These are phyloP conservation scores for Xerocomus nothofagi DNA, from an alignment of 1,284 basidiomycete species.

Conservation along the genomic window DNA sequence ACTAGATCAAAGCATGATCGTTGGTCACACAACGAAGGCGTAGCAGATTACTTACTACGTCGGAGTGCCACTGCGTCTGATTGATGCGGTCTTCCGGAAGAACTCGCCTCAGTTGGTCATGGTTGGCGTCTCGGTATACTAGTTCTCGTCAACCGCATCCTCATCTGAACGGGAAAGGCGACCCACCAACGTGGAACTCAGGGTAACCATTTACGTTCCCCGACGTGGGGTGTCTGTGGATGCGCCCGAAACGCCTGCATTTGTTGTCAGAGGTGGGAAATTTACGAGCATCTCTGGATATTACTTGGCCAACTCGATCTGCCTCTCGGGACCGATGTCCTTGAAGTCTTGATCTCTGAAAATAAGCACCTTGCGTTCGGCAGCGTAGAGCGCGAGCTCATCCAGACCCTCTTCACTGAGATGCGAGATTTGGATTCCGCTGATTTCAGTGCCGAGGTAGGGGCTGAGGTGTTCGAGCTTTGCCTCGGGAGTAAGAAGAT, in stretches of 20 bases:
- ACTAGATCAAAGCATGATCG: constrained; percentile 22
- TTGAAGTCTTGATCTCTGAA: constrained; percentile 62
- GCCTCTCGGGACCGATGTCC: constrained; percentile 49
- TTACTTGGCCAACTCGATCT: constrained; percentile 49
- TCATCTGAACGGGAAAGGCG: not conserved
- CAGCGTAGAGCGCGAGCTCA: constrained; percentile 60
- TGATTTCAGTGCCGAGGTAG: constrained; percentile 58
- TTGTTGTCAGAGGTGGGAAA: not conserved
- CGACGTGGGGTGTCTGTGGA: constrained; percentile 57
- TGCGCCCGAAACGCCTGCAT: constrained; percentile 52
- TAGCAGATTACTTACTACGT: constrained; percentile 34
- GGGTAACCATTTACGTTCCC: constrained; percentile 51
- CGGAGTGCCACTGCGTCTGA: constrained; percentile 47
- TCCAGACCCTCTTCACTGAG: constrained; percentile 56
- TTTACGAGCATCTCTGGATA: not conserved
- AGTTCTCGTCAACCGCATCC: not conserved
- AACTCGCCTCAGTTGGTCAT: not conserved
- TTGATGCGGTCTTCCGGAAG: constrained; percentile 25
- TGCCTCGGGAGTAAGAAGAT: constrained; percentile 44
- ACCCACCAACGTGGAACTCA: constrained; percentile 51
- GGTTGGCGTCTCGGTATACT: constrained; percentile 27
- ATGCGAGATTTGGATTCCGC: constrained; percentile 58
- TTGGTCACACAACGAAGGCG: not conserved
- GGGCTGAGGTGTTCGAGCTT: constrained; percentile 49
- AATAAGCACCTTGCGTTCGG: constrained; percentile 57